Evolutionary conservation across 2,329 filamentous ascomycete genomes (phyloP).

Genomic region (Scolecobasidium constrictum): DNA sequence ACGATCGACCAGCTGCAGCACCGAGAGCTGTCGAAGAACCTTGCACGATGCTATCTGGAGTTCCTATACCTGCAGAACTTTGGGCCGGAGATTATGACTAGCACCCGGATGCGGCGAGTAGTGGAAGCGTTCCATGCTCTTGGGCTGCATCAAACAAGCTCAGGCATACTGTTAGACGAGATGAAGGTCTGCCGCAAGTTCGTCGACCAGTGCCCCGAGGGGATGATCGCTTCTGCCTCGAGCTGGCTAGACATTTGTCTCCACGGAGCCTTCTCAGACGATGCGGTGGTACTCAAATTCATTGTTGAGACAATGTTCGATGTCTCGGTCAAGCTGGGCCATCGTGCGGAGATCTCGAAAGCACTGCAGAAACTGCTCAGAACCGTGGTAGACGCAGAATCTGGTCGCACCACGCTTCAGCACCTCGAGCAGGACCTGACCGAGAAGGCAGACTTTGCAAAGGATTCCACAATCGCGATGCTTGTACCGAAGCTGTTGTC

Average conservation of each 20-base stretch:
- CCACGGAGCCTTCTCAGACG: background rate
- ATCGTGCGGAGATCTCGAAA: background rate
- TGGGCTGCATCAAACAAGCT: background rate
- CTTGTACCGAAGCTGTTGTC: background rate
- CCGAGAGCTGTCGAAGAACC: background rate
- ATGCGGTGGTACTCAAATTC: background rate
- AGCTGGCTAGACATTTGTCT: background rate
- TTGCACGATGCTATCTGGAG: background rate
- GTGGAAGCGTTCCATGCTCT: background rate
- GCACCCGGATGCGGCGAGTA: background rate
- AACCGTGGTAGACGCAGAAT: background rate
- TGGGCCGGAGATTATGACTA: background rate
- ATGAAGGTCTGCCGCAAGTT: background rate
- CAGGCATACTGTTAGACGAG: background rate
- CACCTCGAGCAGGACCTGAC: background rate
- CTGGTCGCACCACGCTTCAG: background rate
- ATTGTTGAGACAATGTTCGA: background rate
- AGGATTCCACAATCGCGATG: background rate
- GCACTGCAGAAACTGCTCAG: background rate
- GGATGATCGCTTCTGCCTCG: background rate
- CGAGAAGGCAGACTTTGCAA: background rate
- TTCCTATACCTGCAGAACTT: background rate
- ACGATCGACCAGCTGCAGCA: background rate
- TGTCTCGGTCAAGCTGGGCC: background rate
- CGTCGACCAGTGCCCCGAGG: background rate